Conservation (phyloP, 2,329 filamentous ascomycete species). For the Mariannaea elegans region DNA sequence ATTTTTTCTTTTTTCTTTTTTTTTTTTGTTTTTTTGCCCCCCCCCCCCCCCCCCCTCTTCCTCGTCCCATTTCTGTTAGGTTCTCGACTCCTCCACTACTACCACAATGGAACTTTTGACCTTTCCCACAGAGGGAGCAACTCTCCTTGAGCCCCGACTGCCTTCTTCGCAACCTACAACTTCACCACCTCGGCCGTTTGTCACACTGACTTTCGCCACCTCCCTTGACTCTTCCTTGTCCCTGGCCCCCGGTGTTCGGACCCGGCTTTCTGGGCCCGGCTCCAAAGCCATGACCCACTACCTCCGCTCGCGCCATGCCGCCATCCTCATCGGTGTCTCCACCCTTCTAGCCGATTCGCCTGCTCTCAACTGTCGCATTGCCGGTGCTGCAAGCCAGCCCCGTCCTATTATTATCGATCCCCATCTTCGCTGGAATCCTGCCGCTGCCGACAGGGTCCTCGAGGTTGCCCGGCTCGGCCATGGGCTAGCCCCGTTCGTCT, state of each 20-base stretch:
- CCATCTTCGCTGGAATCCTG: conserved; percentile 74
- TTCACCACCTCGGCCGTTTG: conserved; percentile 51
- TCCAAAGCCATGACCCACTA: conserved; percentile 96
- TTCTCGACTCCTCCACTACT: neutral
- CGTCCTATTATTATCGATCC: conserved; percentile 87
- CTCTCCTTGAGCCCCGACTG: conserved; percentile 46
- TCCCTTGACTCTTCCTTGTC: conserved; percentile 87
- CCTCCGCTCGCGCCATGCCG: conserved; percentile 82
- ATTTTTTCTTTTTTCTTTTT: no score
- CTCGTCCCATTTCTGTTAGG: neutral
- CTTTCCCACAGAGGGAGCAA: conserved; percentile 44
- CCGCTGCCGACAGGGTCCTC: conserved; percentile 69
- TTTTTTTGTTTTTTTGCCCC: no score
- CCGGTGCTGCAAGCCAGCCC: conserved; percentile 72
- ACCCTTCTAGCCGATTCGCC: conserved; percentile 89
- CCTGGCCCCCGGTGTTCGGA: conserved; percentile 81
- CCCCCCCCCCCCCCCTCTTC: neutral
- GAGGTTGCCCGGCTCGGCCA: conserved; percentile 68
- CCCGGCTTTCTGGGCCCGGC: conserved; percentile 80
- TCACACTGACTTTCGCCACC: conserved; percentile 89
- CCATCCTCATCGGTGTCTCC: conserved; percentile 84
- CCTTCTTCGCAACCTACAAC: conserved; percentile 31
- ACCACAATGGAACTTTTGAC: conserved; percentile 47
- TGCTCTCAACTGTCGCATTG: conserved; percentile 81
- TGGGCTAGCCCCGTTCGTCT: conserved; percentile 78